Conservation (phyloP, 176 grass and related monocot species). For the Triticum timopheevii region DNA sequence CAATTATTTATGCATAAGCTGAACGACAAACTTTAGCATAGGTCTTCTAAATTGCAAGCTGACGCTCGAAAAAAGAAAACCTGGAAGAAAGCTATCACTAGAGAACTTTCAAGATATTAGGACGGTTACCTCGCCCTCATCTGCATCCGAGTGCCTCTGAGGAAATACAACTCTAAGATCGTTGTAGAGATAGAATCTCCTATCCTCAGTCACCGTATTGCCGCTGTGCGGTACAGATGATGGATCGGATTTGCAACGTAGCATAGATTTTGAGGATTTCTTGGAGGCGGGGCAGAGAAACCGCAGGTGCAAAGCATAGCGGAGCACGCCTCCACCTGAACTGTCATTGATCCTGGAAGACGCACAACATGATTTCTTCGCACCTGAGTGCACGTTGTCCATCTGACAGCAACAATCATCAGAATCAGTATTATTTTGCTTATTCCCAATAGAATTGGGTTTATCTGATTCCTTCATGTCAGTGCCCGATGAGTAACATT, state of each 20-base stretch:
- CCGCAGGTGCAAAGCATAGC: slow-evolving; percentile 88
- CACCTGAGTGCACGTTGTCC: slow-evolving; percentile 18
- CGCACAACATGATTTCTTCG: slow-evolving; percentile 41
- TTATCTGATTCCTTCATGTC: slow-evolving; percentile 37
- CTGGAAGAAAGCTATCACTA: neutral
- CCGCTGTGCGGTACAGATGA: slow-evolving; percentile 36
- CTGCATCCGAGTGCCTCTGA: slow-evolving; percentile 88
- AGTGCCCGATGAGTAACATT: slow-evolving; percentile 23
- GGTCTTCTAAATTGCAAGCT: neutral
- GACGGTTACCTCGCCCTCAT: slow-evolving; percentile 86
- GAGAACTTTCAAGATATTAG: neutral
- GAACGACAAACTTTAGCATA: neutral
- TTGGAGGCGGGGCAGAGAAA: slow-evolving; percentile 66
- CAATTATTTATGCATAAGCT: neutral
- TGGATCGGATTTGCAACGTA: slow-evolving; percentile 75
- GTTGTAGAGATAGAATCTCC: slow-evolving; percentile 87
- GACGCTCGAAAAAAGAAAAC: slow-evolving; percentile 10
- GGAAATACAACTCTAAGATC: slow-evolving; percentile 98
- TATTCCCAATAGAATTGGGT: slow-evolving; percentile 33
- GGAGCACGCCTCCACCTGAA: slow-evolving; percentile 57
- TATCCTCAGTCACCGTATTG: slow-evolving; percentile 34
- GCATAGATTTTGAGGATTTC: slow-evolving; percentile 72
- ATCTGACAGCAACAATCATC: slow-evolving; percentile 45
- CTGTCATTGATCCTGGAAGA: slow-evolving; percentile 69
- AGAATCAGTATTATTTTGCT: slow-evolving; percentile 32